phyloP scores from a whole-genome alignment of 371 early-diverging fungal genomes.

The Zychaea mexicana region DNA sequence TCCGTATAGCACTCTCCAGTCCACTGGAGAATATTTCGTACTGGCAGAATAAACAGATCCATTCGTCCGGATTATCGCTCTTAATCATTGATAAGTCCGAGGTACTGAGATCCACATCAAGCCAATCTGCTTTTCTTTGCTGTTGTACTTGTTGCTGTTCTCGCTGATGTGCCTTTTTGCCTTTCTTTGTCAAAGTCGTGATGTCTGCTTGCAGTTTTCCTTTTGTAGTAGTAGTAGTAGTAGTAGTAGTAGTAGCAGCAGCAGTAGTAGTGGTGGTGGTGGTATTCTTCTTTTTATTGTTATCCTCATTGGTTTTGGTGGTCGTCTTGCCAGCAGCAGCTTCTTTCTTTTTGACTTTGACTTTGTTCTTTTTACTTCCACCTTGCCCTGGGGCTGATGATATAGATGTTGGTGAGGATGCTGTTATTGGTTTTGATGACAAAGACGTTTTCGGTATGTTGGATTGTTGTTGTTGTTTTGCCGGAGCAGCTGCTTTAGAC shows the following conservation, averaged over 20 bases:
- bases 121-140: conserved; percentile 5
- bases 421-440: not conserved
- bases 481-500: not conserved
- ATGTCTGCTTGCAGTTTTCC: not conserved
- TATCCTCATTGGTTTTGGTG: not conserved
- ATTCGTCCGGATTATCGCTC: conserved; percentile 16
- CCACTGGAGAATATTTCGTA: conserved; percentile 20
- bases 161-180: conserved; percentile 8
- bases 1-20: conserved; percentile 6
- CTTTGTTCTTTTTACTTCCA: not conserved
- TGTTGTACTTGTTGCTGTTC: not conserved
- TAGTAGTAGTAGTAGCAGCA: too few relatives aligned
- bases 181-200: not conserved
- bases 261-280: too few relatives aligned
- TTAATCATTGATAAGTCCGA: conserved; percentile 13
- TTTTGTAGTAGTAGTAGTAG: too few relatives aligned
- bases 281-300: too few relatives aligned
- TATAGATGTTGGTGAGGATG: too few relatives aligned
- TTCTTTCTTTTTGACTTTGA: not conserved
- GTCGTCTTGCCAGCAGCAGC: not conserved
- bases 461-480: not conserved
- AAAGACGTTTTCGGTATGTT: too few relatives aligned
- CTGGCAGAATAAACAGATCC: conserved; percentile 22
- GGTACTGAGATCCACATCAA: not conserved
- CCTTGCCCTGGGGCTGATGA: too few relatives aligned